Percentiles rank a stretch among this genome's conserved stretches.
Conservation (phyloP, 1,284 basidiomycete genomes). For the Laetiporus sulphureus region DNA sequence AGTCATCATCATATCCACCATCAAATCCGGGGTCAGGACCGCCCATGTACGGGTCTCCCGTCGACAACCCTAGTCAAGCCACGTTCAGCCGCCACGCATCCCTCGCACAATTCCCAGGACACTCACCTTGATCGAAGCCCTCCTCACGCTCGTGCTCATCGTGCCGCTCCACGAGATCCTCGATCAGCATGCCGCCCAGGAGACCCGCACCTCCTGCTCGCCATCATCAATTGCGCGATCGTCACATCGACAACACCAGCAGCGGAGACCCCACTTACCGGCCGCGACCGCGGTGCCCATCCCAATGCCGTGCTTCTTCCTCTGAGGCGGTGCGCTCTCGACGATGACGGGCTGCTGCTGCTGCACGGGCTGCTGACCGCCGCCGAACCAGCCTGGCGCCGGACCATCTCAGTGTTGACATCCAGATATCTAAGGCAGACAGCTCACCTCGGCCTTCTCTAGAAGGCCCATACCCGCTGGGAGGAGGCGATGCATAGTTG, state of each 20-base stretch:
- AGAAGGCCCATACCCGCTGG: conserved; percentile 22
- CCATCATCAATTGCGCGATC: neutral
- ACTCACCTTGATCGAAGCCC: conserved; percentile 12
- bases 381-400: conserved; percentile 27
- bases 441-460: conserved; percentile 23
- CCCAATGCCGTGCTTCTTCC: conserved; percentile 38
- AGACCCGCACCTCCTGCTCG: conserved; percentile 48
- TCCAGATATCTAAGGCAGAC: neutral
- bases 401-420: neutral
- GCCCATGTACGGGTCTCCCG: no score
- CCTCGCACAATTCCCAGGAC: no score
- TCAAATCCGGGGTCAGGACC: no score
- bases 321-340: conserved; percentile 28
- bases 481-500: conserved; percentile 12
- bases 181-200: conserved; percentile 49
- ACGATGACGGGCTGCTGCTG: conserved; percentile 25
- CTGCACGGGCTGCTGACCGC: conserved; percentile 20
- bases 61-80: no score
- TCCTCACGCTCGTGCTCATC: conserved; percentile 28
- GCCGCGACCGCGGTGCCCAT: conserved; percentile 35
- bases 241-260: neutral
- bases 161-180: conserved; percentile 41
- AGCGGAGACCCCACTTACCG: conserved; percentile 26
- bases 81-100: no score
- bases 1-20: no score